Evolutionary conservation across 2,329 filamentous ascomycete species (phyloP).

Genomic region (Parascedosporium putredinis): DNA sequence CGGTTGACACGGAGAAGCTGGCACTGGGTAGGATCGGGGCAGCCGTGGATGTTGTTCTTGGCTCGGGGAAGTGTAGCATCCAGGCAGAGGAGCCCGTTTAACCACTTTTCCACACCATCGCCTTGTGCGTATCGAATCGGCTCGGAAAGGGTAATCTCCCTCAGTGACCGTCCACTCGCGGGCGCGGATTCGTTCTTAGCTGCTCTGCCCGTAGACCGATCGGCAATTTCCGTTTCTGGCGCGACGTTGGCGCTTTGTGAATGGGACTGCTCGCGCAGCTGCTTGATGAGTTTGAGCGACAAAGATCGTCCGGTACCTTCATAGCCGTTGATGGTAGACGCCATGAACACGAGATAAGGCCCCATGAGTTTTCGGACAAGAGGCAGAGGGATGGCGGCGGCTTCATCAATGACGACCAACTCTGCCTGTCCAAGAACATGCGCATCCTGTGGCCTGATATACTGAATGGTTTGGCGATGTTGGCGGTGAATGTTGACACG

Average conservation of each 20-base stretch:
- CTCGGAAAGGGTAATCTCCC: slow-evolving; percentile 86
- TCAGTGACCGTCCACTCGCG: slow-evolving; percentile 63
- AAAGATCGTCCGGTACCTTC: slow-evolving; percentile 93
- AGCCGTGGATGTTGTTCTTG: slow-evolving; percentile 66
- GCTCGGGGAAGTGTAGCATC: slow-evolving; percentile 81
- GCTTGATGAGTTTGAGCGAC: slow-evolving; percentile 92
- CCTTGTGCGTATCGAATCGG: slow-evolving; percentile 91
- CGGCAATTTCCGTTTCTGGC: slow-evolving; percentile 57
- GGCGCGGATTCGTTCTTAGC: slow-evolving; percentile 51
- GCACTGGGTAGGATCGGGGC: slow-evolving; percentile 82
- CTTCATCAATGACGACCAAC: slow-evolving; percentile 91
- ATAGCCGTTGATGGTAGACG: slow-evolving; percentile 97
- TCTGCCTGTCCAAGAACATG: slow-evolving; percentile 94
- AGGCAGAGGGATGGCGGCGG: slow-evolving; percentile 88
- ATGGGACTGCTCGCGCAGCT: slow-evolving; percentile 84
- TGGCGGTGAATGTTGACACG: slow-evolving; percentile 90
- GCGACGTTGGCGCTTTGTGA: slow-evolving; percentile 38
- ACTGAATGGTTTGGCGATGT: slow-evolving; percentile 96
- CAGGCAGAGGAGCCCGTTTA: slow-evolving; percentile 86
- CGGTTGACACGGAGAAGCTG: slow-evolving; percentile 90
- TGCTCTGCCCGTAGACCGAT: slow-evolving; percentile 67
- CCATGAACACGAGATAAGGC: slow-evolving; percentile 97
- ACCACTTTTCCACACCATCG: slow-evolving; percentile 89
- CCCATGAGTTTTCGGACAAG: slow-evolving; percentile 91
- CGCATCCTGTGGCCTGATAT: slow-evolving; percentile 92